phyloP scores from a whole-genome alignment of 2,329 filamentous ascomycete genomes.

The Setomelanomma holmii region DNA sequence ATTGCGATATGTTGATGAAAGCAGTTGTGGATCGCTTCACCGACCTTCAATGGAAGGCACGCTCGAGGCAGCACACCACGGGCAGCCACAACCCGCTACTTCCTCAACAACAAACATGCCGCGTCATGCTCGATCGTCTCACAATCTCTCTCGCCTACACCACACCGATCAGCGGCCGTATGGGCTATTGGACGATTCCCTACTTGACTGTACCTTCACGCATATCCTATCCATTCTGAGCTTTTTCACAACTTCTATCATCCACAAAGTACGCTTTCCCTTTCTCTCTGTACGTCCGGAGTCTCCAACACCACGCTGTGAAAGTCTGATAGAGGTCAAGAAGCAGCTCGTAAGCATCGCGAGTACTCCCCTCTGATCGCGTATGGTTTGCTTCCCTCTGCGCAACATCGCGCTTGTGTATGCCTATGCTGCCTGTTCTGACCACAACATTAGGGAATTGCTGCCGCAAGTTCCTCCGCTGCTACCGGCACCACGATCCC shows the following conservation, averaged over 20 bases:
- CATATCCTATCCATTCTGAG: not conserved
- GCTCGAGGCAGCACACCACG: not conserved
- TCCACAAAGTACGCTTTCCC: too few relatives aligned
- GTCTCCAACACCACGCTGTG: too few relatives aligned
- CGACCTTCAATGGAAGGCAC: too few relatives aligned
- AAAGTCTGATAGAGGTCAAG: not conserved
- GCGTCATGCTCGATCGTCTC: slow-evolving; percentile 1
- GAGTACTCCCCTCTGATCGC: not conserved
- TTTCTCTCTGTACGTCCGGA: too few relatives aligned
- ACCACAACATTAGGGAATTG: too few relatives aligned
- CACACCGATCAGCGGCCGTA: not conserved
- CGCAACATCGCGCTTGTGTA: too few relatives aligned
- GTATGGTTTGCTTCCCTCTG: too few relatives aligned
- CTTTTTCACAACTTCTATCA: not conserved
- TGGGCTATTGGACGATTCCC: not conserved
- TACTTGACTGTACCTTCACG: not conserved
- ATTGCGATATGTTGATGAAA: not conserved
- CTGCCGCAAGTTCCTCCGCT: too few relatives aligned
- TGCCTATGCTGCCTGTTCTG: too few relatives aligned
- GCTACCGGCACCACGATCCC: not conserved
- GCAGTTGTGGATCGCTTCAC: too few relatives aligned
- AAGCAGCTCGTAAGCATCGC: slow-evolving; percentile 1
- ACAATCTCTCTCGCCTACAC: not conserved
- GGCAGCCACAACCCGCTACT: not conserved
- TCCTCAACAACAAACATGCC: slow-evolving; percentile 5